Conservation (phyloP, 345 rosid genomes). For the Leavenworthia alabamica region DNA sequence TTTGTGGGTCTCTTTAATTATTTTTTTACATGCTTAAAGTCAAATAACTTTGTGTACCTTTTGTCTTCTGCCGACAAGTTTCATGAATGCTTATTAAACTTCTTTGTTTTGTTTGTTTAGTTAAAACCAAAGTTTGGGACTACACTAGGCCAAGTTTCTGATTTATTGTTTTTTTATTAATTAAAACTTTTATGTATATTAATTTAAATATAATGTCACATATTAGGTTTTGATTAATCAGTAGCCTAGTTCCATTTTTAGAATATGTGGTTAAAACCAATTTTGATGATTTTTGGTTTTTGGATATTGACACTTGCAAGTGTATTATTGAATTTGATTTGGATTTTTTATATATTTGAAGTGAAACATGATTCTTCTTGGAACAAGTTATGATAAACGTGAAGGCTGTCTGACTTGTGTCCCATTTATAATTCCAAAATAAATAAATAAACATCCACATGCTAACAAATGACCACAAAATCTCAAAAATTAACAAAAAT, state of each 20-base stretch:
- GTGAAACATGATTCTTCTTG: conserved; percentile 11
- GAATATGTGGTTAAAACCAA: conserved; percentile 7
- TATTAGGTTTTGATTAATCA: no score
- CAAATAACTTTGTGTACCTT: conserved; percentile 16
- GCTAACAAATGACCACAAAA: background rate
- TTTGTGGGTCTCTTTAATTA: conserved; percentile 16
- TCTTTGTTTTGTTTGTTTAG: conserved; percentile 10
- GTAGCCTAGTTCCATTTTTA: no score
- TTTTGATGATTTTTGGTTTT: conserved; percentile 2
- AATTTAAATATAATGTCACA: no score
- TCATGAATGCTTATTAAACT: conserved; percentile 2
- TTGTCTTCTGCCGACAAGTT: conserved; percentile 24
- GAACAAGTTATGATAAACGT: conserved; percentile 21
- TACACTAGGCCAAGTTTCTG: no score
- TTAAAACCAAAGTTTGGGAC: conserved; percentile 12
- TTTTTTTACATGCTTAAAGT: conserved; percentile 4
- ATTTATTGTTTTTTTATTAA: no score
- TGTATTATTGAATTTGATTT: background rate
- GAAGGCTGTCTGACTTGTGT: conserved; percentile 5
- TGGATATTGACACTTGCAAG: background rate
- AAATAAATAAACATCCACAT: background rate
- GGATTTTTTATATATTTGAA: background rate
- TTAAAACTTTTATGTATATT: no score
- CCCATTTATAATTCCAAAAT: background rate
- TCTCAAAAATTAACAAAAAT: conserved; percentile 1